Conservation (phyloP, 2,329 filamentous ascomycete genomes). For the Ceratocystis cacaofunesta region DNA sequence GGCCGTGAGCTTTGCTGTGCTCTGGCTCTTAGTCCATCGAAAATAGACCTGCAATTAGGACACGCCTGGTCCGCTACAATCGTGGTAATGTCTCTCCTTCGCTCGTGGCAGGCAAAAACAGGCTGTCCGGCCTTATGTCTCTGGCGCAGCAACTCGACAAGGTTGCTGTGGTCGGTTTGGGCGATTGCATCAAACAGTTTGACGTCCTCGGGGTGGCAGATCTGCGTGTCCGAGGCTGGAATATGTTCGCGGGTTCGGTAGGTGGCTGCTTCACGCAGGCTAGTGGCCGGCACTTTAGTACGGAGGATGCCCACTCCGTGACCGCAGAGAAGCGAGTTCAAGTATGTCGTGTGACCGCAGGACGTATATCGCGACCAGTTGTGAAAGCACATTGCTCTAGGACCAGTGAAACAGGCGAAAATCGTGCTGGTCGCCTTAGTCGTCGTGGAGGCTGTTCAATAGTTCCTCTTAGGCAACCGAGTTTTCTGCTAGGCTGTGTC, state of each 20-base stretch:
- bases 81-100: background rate
- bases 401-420: background rate
- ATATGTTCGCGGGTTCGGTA: constrained; percentile 2
- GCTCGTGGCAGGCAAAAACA: constrained; percentile 24
- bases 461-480: too few species aligned
- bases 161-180: background rate
- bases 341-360: constrained; percentile 4
- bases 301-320: constrained; percentile 5
- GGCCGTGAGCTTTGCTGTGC: background rate
- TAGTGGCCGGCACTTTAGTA: background rate
- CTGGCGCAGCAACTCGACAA: constrained; percentile 31
- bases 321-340: background rate
- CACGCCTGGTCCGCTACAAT: background rate
- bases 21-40: background rate
- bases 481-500: background rate
- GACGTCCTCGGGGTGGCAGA: background rate
- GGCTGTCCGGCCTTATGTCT: constrained; percentile 27
- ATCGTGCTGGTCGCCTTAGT: background rate
- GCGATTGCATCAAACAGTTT: background rate
- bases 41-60: background rate
- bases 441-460: background rate
- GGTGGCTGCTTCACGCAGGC: background rate
- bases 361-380: constrained; percentile 3
- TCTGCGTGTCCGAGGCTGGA: background rate
- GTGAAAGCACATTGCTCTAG: constrained; percentile 6